Evolutionary conservation across 208 protist species (phyloP).

Genomic region (Trypanosomatidae sp.): DNA sequence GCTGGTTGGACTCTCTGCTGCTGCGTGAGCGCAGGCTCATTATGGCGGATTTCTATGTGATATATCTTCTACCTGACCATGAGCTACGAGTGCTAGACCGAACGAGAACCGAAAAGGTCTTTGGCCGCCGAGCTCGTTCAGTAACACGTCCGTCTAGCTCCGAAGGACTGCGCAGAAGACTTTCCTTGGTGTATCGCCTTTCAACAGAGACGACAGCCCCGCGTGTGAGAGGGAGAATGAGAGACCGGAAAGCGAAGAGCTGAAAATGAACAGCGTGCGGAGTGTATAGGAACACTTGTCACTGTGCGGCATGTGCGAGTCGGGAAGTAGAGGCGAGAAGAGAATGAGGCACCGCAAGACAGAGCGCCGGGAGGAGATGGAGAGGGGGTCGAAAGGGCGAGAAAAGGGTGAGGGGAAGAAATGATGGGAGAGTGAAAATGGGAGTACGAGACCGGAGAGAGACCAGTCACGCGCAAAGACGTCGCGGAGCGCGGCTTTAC

Average conservation of each 20-base stretch:
- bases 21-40: constrained; percentile 10
- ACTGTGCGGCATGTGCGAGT: neutral
- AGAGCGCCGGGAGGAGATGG: neutral
- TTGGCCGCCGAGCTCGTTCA: neutral
- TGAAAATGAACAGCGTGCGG: neutral
- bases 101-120: neutral
- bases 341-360: neutral
- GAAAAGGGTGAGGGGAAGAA: neutral
- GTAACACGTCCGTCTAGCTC: neutral
- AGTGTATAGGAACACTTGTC: neutral
- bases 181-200: too few relatives aligned
- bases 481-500: neutral
- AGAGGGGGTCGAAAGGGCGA: neutral
- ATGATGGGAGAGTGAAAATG: neutral
- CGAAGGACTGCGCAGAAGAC: neutral
- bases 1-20: constrained; percentile 5
- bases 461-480: neutral
- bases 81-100: neutral
- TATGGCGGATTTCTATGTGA: neutral
- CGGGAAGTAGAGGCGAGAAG: neutral
- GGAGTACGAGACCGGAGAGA: neutral
- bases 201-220: neutral
- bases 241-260: neutral
- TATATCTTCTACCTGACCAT: neutral
- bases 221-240: neutral